Percentiles rank a stretch among this genome's conserved stretches.
Conservation (phyloP, 805 yeast species). For the Saturnispora galanensis region DNA sequence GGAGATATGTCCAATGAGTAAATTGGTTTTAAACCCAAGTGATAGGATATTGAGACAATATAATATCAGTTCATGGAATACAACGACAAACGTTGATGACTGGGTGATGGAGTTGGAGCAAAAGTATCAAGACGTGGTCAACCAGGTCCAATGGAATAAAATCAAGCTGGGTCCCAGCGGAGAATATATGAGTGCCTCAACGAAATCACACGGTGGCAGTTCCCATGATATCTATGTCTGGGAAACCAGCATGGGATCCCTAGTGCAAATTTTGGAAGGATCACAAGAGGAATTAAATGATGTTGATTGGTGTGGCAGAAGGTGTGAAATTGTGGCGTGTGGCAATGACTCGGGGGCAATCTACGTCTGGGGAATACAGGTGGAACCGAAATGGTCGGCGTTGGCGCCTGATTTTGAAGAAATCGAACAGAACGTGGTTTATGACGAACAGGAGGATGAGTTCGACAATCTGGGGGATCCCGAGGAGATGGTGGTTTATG, state of each 20-base stretch:
- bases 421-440: slow-evolving; percentile 83
- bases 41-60: slow-evolving; percentile 67
- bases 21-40: slow-evolving; percentile 65
- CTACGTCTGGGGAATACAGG: slow-evolving; percentile 70
- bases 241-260: slow-evolving; percentile 85
- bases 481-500: slow-evolving; percentile 38
- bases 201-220: slow-evolving; percentile 79
- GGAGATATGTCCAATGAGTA: slow-evolving; percentile 30
- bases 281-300: slow-evolving; percentile 80
- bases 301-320: slow-evolving; percentile 75
- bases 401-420: slow-evolving; percentile 94
- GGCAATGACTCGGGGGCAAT: slow-evolving; percentile 80
- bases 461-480: slow-evolving; percentile 66
- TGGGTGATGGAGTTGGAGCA: slow-evolving; percentile 56
- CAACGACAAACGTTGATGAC: slow-evolving; percentile 16
- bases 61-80: slow-evolving; percentile 25
- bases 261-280: slow-evolving; percentile 79
- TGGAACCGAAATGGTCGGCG: slow-evolving; percentile 94
- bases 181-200: slow-evolving; percentile 82
- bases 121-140: slow-evolving; percentile 84
- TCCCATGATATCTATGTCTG: slow-evolving; percentile 86
- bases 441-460: slow-evolving; percentile 84
- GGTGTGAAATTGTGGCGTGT: slow-evolving; percentile 68
- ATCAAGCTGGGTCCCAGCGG: slow-evolving; percentile 63
- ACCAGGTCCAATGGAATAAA: slow-evolving; percentile 80